phyloP scores from a whole-genome alignment of 2,329 filamentous ascomycete genomes.

The Apiospora marii region DNA sequence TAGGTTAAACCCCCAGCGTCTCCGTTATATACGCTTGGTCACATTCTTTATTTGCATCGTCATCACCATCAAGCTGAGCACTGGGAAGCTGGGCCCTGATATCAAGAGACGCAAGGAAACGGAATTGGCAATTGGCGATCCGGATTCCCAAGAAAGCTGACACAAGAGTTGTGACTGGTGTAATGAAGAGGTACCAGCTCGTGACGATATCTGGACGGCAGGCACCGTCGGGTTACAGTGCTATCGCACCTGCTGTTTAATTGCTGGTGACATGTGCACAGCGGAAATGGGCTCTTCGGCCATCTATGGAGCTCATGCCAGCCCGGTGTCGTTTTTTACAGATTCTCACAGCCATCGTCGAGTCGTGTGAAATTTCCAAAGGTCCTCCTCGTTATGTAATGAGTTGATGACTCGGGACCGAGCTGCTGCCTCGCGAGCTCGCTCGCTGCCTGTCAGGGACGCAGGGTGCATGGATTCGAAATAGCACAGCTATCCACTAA shows the following conservation, averaged over 20 bases:
- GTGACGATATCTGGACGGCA: neutral
- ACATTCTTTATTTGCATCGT: neutral
- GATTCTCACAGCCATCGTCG: neutral
- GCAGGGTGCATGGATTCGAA: conserved; percentile 7
- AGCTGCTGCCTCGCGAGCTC: neutral
- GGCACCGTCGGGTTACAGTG: neutral
- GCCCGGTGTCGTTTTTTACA: neutral
- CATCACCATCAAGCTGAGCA: neutral
- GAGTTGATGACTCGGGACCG: conserved; percentile 7
- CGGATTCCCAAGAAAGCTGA: neutral
- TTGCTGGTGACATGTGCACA: neutral
- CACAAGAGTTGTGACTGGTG: neutral
- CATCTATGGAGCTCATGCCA: neutral
- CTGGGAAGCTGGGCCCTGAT: neutral
- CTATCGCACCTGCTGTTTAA: neutral
- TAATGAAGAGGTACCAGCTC: neutral
- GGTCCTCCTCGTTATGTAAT: conserved; percentile 5
- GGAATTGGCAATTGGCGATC: neutral
- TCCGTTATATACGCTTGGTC: conserved; percentile 4
- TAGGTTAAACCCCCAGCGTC: neutral
- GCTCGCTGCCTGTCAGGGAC: neutral
- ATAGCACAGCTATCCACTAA: neutral
- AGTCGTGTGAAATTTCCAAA: neutral
- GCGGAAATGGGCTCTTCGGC: neutral
- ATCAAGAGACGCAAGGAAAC: neutral